Percentiles rank a stretch among this genome's conserved stretches.
These are phyloP conservation scores for Salix suchowensis DNA, from an alignment of 345 rosid species.

Conservation along the genomic window DNA sequence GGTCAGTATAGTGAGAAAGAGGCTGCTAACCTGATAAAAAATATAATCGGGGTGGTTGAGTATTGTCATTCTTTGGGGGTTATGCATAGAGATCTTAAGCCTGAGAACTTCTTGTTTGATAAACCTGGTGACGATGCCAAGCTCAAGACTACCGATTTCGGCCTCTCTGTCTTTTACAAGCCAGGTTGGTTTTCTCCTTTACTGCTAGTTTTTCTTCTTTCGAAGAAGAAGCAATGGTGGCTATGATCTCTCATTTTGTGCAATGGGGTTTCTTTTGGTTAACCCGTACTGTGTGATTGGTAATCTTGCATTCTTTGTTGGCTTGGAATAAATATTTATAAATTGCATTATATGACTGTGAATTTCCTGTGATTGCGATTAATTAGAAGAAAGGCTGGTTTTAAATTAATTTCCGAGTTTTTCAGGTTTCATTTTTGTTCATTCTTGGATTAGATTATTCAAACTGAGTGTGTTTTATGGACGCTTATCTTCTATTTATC, in stretches of 20 bases:
- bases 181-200: conserved; percentile 51
- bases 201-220: background rate
- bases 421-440: background rate
- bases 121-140: conserved; percentile 61
- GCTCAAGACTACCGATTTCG: conserved; percentile 88
- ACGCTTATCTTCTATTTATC: background rate
- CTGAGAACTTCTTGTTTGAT: conserved; percentile 96
- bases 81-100: conserved; percentile 96
- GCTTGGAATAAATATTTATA: background rate
- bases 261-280: background rate
- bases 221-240: background rate
- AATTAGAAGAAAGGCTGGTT: background rate
- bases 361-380: background rate
- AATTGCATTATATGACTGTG: background rate
- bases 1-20: conserved; percentile 93
- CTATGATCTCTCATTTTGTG: background rate
- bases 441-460: background rate
- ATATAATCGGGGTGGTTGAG: conserved; percentile 85
- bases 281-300: background rate
- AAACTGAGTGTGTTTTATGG: background rate
- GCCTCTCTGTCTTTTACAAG: conserved; percentile 84
- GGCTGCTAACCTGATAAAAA: conserved; percentile 79
- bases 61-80: conserved; percentile 95
- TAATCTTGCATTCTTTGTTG: background rate
- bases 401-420: background rate